Base-by-base conservation (phyloP, 2,329 filamentous ascomycete species). In the Alternaria incomplexa region DNA sequence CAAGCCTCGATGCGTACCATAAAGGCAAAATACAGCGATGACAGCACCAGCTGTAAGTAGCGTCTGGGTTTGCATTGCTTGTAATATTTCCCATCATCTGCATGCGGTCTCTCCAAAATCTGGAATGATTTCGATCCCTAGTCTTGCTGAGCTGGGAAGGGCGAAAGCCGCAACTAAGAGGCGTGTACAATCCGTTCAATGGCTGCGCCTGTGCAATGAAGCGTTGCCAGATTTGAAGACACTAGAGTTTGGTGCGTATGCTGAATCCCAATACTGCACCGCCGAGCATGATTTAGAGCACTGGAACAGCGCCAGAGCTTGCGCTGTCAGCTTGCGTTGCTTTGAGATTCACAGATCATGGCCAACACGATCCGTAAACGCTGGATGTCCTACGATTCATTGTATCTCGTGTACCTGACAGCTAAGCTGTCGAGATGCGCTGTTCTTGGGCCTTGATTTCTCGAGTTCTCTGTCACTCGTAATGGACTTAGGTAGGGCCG, bases 1-100 rank as follows among this genome's bases (percentile, higher is more conserved):
- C 23, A 23, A 17, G 23, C 3, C 7, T 22, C 4, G 13, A 20
- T 10, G 13, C 20, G n/a, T 1, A 8, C 6, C 0, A 15, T 5
- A 1, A 3, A 30, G 11, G n/a, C 6, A 3, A 3, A 20, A 45
- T 26, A 51, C 46, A 51, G 2, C 13, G 45, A 23, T 61, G 52
- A 52, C 58, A 61, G 36, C 46, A 53, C 58, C 52, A 61, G 10
- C 28, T 61, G 25, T 61, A 61, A n/a, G 51, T 9, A 0, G 45
- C 11, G 45, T 44, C 13, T 11, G 25, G 11, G 12, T 30, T 30
- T 50, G 30, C 13, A 22, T 13, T 45, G 46, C 52, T 51, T 22
- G 25, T 3, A 15, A 23, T 20, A 23, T 61, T 61, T 25, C 58
- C 58, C 58, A 61, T 61, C 3, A 25, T 4, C 10, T 32, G 13